These are phyloP conservation scores for Cyberlindnera japonica DNA, from an alignment of 805 yeast species.

Conservation along the genomic window DNA sequence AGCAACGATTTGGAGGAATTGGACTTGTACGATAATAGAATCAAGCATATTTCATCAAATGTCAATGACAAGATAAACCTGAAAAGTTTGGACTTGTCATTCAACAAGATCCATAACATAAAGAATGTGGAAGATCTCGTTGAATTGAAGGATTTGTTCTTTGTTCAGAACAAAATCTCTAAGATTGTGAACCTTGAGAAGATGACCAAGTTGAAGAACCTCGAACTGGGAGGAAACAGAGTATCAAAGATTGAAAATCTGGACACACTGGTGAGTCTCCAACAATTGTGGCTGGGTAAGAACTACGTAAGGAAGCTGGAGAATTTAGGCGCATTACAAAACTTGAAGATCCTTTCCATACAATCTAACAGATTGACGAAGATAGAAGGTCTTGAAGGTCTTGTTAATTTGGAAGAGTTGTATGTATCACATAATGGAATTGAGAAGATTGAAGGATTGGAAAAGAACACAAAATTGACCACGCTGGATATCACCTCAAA, in stretches of 20 bases:
- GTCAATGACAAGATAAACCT: conserved; percentile 56
- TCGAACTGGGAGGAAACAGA: conserved; percentile 91
- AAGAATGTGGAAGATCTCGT: conserved; percentile 66
- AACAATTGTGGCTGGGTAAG: conserved; percentile 90
- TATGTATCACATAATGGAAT: conserved; percentile 86
- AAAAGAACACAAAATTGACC: conserved; percentile 58
- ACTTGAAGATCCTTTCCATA: conserved; percentile 74
- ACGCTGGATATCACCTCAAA: conserved; percentile 84
- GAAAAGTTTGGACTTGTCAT: conserved; percentile 72
- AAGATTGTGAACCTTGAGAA: conserved; percentile 65
- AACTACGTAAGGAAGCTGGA: conserved; percentile 66
- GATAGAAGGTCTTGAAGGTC: conserved; percentile 74
- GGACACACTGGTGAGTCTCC: conserved; percentile 49
- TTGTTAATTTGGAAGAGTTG: conserved; percentile 74
- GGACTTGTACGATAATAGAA: conserved; percentile 89
- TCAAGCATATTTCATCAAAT: conserved; percentile 77
- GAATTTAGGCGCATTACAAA: conserved; percentile 54
- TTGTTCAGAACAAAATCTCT: conserved; percentile 84
- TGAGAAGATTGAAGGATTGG: conserved; percentile 70
- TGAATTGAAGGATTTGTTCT: conserved; percentile 64
- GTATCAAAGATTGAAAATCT: conserved; percentile 58
- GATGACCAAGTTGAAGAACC: conserved; percentile 52
- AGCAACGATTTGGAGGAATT: conserved; percentile 64
- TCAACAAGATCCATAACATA: conserved; percentile 83
- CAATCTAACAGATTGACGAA: conserved; percentile 80